Evolutionary conservation across 768 basidiomycete genomes (phyloP).

Genomic region (Tulasnella sp.): DNA sequence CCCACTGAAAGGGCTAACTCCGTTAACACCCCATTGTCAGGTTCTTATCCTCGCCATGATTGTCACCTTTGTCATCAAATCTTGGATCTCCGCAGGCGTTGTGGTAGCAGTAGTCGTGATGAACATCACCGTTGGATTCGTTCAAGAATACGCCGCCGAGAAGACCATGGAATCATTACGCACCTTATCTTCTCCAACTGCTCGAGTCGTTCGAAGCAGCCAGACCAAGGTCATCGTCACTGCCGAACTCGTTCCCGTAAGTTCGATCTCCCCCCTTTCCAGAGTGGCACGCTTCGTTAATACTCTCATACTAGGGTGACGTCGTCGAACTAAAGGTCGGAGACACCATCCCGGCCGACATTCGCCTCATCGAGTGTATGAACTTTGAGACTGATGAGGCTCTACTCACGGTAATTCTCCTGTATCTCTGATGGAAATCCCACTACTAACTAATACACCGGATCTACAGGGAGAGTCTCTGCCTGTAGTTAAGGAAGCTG

Average conservation of each 20-base stretch:
- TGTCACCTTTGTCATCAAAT: constrained; percentile 52
- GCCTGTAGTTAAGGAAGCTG: constrained; percentile 48
- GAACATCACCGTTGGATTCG: constrained; percentile 41
- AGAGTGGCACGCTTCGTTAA: not conserved
- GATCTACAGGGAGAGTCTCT: constrained; percentile 43
- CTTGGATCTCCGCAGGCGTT: constrained; percentile 52
- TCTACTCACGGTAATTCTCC: constrained; percentile 48
- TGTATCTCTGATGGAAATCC: not conserved
- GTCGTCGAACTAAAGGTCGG: constrained; percentile 64
- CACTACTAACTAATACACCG: constrained; percentile 39
- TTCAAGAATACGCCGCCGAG: constrained; percentile 48
- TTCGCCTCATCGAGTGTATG: constrained; percentile 46
- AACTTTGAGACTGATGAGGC: constrained; percentile 61
- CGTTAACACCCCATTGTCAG: not conserved
- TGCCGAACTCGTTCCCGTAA: constrained; percentile 43
- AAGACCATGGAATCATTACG: constrained; percentile 51
- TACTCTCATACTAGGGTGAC: constrained; percentile 51
- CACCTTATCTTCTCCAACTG: constrained; percentile 47
- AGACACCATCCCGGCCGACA: constrained; percentile 48
- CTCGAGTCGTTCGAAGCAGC: constrained; percentile 44
- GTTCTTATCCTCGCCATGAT: constrained; percentile 41
- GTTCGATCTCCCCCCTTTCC: not conserved
- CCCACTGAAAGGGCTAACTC: too few species aligned
- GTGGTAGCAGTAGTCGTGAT: constrained; percentile 42
- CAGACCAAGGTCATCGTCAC: constrained; percentile 43